phyloP scores from a whole-genome alignment of 1,284 basidiomycete species.

The Paramarasmius palmivorus region DNA sequence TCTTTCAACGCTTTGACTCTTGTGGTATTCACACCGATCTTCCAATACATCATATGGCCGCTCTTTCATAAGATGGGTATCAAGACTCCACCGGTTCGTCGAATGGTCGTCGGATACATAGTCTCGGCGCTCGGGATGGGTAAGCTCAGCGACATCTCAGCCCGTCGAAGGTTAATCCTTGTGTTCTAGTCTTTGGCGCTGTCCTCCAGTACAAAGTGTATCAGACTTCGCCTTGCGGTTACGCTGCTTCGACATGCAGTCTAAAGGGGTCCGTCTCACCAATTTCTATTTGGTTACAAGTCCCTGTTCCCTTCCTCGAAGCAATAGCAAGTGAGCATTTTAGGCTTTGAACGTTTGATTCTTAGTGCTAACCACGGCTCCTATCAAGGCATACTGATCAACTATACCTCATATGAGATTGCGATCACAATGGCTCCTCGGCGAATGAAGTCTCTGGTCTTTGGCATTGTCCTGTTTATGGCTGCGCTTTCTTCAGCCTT shows the following conservation, averaged over 20 bases:
- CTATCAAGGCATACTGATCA: conserved; percentile 34
- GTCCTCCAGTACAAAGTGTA: conserved; percentile 1
- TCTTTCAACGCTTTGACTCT: conserved; percentile 42
- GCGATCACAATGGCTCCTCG: conserved; percentile 46
- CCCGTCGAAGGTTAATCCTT: not conserved
- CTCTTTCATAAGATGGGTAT: conserved; percentile 35
- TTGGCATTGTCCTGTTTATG: conserved; percentile 40
- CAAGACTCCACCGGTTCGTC: conserved; percentile 29
- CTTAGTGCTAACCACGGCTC: not conserved
- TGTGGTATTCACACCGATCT: conserved; percentile 28
- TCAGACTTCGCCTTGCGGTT: conserved; percentile 3
- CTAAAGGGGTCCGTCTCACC: conserved; percentile 14
- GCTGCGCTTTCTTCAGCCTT: conserved; percentile 34
- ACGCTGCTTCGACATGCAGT: not conserved
- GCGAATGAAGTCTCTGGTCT: conserved; percentile 37
- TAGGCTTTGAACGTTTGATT: not conserved
- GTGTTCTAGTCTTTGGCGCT: conserved; percentile 10
- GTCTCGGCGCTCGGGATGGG: not conserved
- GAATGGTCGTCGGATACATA: conserved; percentile 8
- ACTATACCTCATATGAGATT: conserved; percentile 40
- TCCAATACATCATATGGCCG: conserved; percentile 42
- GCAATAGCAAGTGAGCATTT: not conserved
- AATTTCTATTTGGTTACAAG: conserved; percentile 3
- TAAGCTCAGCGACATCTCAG: not conserved
- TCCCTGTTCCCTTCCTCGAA: not conserved